Base-by-base conservation (phyloP, 1,139 yeast genomes). In the Scheffersomyces insectosa region DNA sequence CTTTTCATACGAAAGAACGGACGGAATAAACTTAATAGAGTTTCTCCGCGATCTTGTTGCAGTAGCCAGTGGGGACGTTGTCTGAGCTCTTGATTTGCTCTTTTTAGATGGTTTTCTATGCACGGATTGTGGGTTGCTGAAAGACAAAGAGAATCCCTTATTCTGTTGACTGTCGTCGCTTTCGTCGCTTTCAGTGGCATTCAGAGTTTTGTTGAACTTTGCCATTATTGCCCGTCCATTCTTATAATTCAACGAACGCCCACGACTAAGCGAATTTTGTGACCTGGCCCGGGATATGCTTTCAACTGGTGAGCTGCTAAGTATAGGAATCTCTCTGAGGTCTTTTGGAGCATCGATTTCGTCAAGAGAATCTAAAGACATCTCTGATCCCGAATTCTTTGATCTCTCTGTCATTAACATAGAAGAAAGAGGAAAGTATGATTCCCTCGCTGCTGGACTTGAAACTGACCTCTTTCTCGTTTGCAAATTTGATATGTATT, bases 21-120 rank as follows among this genome's bases (percentile, higher is more conserved):
- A 60, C 5, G 72, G 70, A 28, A 63, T 58, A 44, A 67, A 68
- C 49, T 65, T 66, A 42, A 69, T 50, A 5, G 73, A 64, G 40
- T 61, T 60, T 46, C 57, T 63, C 12, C 68, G 47, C 11, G 64
- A 50, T 30, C 64, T 47, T 8, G 38, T 45, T 14, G 45, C 49
- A 7, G 47, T 44, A 5, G 52, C 49, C n/a, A 50, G 47, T 4
- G 50, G 44, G 8, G 52, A 43, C 8, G 41, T 30, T 12, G 36
- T 31, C n/a, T 31, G 34, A 7, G 34, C n/a, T 15, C 34, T 6
- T 6, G 34, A 31, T 6, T 10, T 11, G n/a, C 20, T 20, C 10
- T n/a, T 11, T 30, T 36, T 38, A 35, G 31, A n/a, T 34, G 28
- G 27, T 38, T 31, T 36, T 29, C 20, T 39, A 14, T 13, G 39